Evolutionary conservation across 208 protist genomes (phyloP), one percentile per base, ranked within the genome.

Genomic region (Strigomonas galati): DNA sequence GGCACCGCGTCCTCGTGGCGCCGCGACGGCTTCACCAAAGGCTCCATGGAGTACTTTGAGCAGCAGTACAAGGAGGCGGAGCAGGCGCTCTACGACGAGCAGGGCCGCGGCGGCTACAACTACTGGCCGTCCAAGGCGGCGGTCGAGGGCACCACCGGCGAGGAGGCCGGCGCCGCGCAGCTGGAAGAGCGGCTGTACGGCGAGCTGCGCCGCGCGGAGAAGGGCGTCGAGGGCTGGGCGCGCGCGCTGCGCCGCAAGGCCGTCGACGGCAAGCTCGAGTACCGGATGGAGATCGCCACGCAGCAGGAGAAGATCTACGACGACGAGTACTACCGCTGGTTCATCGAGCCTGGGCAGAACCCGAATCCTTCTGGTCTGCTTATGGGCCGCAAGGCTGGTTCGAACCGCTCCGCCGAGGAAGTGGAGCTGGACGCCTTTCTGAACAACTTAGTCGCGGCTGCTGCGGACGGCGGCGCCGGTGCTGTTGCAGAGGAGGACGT

Each of bases 251-350:
- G 88, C 58, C 61, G 75, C 21, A 83, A 85, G 69, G 84, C 91
- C 28, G 52, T 72, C 51, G 77, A 85, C 17, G 81, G 85, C 17
- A 87, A 74, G 62, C 65, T 94, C 48, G 76, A 75, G 15, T 89
- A 94, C 76, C 72, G 69, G 46, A 72, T 80, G 10, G 86, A 94
- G 78, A 87, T 96, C 49, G 88, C 91, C 19, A 88, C 87, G 44
- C 88, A 91, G 65, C 67, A 85, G 56, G 87, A 96, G 78, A 96
- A 96, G 84, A 92, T 96, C 55, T 94, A 93, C 76, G 91, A 96
- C 61, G 91, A 96, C 55, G 82, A 96, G 71, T 96, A 96, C 77
- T 96, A 96, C 74, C 91, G 88, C 64, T 96, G 91, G 91, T 96
- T 96, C 55, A 96, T 96, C 69, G 76, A 91, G 62, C 91, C 91